phyloP scores from a whole-genome alignment of 495 filamentous ascomycete genomes.

The Talaromyces trachyspermus region DNA sequence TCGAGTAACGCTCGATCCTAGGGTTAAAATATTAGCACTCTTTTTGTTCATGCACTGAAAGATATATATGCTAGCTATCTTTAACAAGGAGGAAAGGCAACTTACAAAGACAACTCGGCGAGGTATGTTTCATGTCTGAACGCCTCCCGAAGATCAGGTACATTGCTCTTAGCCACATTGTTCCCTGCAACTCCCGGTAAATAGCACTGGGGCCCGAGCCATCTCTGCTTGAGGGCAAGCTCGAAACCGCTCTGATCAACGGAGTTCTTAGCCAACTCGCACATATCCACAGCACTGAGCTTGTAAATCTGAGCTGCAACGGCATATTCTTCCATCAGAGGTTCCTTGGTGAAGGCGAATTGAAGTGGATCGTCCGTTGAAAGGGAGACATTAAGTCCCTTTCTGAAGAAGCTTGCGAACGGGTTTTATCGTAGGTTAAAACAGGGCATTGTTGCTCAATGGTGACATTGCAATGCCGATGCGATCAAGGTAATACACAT shows the following conservation, averaged over 20 bases:
- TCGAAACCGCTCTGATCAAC: constrained; percentile 94
- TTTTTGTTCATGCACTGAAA: neutral
- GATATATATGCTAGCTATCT: neutral
- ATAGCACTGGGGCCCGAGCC: constrained; percentile 73
- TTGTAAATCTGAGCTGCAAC: constrained; percentile 99
- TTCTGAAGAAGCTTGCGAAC: constrained; percentile 87
- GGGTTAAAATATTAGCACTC: constrained; percentile 1
- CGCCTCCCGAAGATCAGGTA: constrained; percentile 83
- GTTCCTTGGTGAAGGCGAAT: constrained; percentile 98
- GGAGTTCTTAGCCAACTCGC: constrained; percentile 91
- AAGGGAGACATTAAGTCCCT: constrained; percentile 89
- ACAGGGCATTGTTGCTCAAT: constrained; percentile 93
- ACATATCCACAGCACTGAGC: constrained; percentile 96
- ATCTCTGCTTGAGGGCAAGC: constrained; percentile 75
- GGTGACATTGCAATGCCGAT: constrained; percentile 99
- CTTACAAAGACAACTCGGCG: constrained; percentile 77
- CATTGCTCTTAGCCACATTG: constrained; percentile 88
- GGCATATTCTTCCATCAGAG: constrained; percentile 94
- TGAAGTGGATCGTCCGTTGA: constrained; percentile 97
- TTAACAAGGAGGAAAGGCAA: constrained; percentile 6
- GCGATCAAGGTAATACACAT: constrained; percentile 95
- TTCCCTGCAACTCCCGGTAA: constrained; percentile 73
- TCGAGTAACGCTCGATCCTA: constrained; percentile 27
- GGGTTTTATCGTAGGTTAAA: constrained; percentile 98
- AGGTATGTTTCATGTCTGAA: constrained; percentile 78